A percentile compares a stretch with the other conserved stretches of the same genome.
These are phyloP conservation scores for Rhododendron henanense DNA, from an alignment of 148 eudicot species.

Conservation along the genomic window DNA sequence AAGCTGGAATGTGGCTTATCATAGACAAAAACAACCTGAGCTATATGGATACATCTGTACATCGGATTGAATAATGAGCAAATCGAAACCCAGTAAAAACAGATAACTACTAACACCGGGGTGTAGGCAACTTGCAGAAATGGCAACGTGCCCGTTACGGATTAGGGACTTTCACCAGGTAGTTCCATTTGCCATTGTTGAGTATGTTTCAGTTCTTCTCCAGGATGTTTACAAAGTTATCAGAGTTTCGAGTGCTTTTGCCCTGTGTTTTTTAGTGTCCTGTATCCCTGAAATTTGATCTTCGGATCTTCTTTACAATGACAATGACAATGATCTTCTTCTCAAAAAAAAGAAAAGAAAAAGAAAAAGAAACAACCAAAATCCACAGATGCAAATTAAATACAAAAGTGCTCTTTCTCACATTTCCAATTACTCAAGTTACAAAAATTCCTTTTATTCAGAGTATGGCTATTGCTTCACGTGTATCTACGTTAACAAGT, in stretches of 20 bases:
- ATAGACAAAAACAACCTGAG: background rate
- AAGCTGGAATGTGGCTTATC: background rate
- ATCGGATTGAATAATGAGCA: background rate
- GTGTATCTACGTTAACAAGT: slow-evolving; percentile 18
- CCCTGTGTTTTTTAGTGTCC: background rate
- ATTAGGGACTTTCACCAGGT: background rate
- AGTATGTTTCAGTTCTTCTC: background rate
- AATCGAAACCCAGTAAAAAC: background rate
- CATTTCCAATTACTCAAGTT: background rate
- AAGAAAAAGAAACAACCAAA: background rate
- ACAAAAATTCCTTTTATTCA: background rate
- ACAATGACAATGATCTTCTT: background rate
- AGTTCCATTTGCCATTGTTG: background rate
- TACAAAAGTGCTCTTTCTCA: background rate
- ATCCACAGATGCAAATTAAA: background rate
- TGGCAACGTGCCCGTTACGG: too few relatives aligned
- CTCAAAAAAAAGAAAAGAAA: too few relatives aligned
- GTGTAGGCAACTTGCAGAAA: too few relatives aligned
- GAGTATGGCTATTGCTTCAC: slow-evolving; percentile 3
- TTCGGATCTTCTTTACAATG: background rate
- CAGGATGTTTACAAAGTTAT: background rate
- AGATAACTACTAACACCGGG: background rate
- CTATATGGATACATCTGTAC: background rate
- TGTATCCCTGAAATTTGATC: background rate
- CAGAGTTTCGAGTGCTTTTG: background rate